Evolutionary conservation across 352 stramenopile species (phyloP), one percentile per base, ranked within the genome.

Genomic region (Globisporangium emineosum): DNA sequence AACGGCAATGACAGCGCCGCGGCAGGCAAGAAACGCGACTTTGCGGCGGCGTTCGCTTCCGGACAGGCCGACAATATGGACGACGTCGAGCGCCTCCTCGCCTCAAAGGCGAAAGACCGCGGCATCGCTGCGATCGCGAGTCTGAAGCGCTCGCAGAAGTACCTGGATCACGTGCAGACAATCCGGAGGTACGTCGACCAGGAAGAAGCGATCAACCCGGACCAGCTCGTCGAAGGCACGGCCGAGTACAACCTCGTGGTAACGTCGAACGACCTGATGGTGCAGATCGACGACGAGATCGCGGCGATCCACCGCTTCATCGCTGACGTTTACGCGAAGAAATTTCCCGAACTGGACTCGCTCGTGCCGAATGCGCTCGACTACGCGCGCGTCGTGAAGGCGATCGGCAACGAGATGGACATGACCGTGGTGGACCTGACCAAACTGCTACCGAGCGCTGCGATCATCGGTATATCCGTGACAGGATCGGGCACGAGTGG

Each of bases 281-380:
- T 93, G 55, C 81, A 96, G 57, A 97, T 98, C 51, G 91, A 98
- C 67, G 91, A 98, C 68, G 93, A 98, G 69, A 94, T 98, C 54
- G 74, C 78, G 21, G 80, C 78, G 5, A 86, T 97, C 37, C 93
- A 98, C 69, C 83, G 88, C 25, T 97, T 97, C 65, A 83, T 98
- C 42, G 78, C 88, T 4, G 91, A 98, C 47, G 66, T 96, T 8
- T 98, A 99, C 75, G 72, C 83, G 43, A 78, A 80, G 21, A 98
- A 98, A 72, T 98, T 99, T 71, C 93, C 96, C 0, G 95, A 98
- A 66, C 79, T 99, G 23, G 93, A 98, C 71, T 93, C 96, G 45
- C 75, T 99, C 13, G 78, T 99, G 25, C 86, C 93, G 7, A 96
- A 97, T 51, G 78, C 84, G 9, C 67, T 97, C 25, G 93, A 98